A percentile compares a stretch with the other conserved stretches of the same genome.
These are phyloP conservation scores for Paecilomyces sp. DNA, from an alignment of 2,329 filamentous ascomycete species.

Conservation along the genomic window DNA sequence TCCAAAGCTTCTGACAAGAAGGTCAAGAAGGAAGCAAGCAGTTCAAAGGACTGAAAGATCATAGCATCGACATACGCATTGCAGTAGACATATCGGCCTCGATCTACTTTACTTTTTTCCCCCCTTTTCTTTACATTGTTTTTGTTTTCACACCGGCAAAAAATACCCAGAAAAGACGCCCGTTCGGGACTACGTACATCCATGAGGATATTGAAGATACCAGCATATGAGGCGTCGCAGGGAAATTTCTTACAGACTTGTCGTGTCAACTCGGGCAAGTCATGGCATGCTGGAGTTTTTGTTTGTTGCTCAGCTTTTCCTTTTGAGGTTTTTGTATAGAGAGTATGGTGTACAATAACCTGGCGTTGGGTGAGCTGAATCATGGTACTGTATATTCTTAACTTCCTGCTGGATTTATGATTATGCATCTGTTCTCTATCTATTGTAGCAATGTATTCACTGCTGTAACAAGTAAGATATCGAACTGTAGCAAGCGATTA, in stretches of 20 bases:
- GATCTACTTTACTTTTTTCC: background rate
- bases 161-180: background rate
- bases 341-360: slow-evolving; percentile 13
- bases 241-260: background rate
- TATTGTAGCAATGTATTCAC: background rate
- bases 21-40: background rate
- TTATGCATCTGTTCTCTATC: background rate
- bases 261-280: slow-evolving; percentile 9
- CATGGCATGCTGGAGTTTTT: slow-evolving; percentile 12
- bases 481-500: background rate
- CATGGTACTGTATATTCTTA: background rate
- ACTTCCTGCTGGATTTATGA: background rate
- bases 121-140: background rate
- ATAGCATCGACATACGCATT: background rate
- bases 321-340: slow-evolving; percentile 8
- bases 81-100: background rate
- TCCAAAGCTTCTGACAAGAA: slow-evolving; percentile 20
- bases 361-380: slow-evolving; percentile 2
- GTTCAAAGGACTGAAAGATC: background rate
- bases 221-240: slow-evolving; percentile 1
- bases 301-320: slow-evolving; percentile 4
- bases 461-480: background rate
- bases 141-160: background rate
- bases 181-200: background rate
- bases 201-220: background rate